Conservation (phyloP, 192 early-diverging fungal species). For the Backusella parvicylindrica region DNA sequence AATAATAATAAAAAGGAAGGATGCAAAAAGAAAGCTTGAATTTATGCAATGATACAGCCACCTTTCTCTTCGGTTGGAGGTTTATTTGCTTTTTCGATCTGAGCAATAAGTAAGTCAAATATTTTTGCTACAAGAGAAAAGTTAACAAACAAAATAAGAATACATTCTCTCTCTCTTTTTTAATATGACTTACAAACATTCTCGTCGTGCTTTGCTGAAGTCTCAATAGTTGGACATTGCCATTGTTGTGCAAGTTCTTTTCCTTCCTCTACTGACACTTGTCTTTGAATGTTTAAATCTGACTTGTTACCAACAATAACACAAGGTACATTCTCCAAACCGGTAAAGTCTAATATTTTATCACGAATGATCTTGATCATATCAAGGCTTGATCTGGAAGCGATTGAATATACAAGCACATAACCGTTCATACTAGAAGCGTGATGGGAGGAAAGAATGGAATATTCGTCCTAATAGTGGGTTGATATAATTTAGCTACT, state of each 20-base stretch:
- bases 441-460: conserved; percentile 88
- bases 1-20: neutral
- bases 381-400: conserved; percentile 82
- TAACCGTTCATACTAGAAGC: conserved; percentile 92
- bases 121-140: conserved; percentile 44
- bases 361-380: conserved; percentile 87
- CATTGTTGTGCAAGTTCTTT: conserved; percentile 75
- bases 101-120: conserved; percentile 79
- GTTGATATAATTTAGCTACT: too few species aligned
- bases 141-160: too few species aligned
- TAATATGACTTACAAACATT: conserved; percentile 66
- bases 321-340: conserved; percentile 85
- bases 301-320: conserved; percentile 93
- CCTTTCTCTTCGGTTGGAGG: conserved; percentile 52
- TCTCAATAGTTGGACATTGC: conserved; percentile 85
- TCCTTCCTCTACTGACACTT: conserved; percentile 79
- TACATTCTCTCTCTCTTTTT: too few species aligned
- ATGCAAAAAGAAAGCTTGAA: neutral
- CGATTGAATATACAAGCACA: conserved; percentile 91
- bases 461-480: conserved; percentile 78
- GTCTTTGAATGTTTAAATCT: conserved; percentile 75
- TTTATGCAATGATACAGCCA: conserved; percentile 50
- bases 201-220: conserved; percentile 88
- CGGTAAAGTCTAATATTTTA: conserved; percentile 91
- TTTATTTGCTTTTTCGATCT: conserved; percentile 77